Base-by-base conservation (phyloP, 2,329 filamentous ascomycete species). In the Scytalidium sp. region DNA sequence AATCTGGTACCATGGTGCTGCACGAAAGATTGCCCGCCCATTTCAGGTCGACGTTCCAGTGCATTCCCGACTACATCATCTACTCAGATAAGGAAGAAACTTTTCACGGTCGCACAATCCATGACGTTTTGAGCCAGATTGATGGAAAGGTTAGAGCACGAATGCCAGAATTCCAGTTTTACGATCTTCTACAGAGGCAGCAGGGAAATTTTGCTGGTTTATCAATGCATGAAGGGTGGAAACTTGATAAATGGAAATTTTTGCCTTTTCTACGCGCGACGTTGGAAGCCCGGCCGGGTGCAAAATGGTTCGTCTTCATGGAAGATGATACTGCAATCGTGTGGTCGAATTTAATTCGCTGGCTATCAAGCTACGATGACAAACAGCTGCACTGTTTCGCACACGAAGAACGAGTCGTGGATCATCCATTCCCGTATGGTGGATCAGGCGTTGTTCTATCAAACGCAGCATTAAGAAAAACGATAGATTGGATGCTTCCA, bases 241-340 rank as follows among this genome's bases (percentile, higher is more conserved):
- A 67, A 17, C 63, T 84, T 32, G 80, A 84, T 67, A 83, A 81
- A 66, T 84, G 81, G 67, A 84, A 84, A 64, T 82, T 81, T 60
- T 68, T 81, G 42, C 79, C 81, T 60, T 81, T 83, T 60, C 74
- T 79, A 13, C 74, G 80, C 62, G 78, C 79, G 64, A 64, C 75
- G 1, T 82, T 74, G 56, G 58, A 65, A 21, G 64, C 76, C 63
- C 71, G 74, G 50, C 50, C 23, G 1, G 49, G 43, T 6, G 36
- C 41, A 29, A 57, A 58, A 17, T 58, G 56, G 56, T 58, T 56
- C 43, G 51, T 57, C 45, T 58, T 58, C 47, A 57, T 56, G 17
- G 56, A 59, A 40, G 56, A 56, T 21, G 56, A 58, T 40, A 50
- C 51, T 2, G 57, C 54, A 20, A 22, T 56, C 17, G 54, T 57